Evolutionary conservation across 2,329 filamentous ascomycete species (phyloP).

Genomic region (Colletotrichum lupini): DNA sequence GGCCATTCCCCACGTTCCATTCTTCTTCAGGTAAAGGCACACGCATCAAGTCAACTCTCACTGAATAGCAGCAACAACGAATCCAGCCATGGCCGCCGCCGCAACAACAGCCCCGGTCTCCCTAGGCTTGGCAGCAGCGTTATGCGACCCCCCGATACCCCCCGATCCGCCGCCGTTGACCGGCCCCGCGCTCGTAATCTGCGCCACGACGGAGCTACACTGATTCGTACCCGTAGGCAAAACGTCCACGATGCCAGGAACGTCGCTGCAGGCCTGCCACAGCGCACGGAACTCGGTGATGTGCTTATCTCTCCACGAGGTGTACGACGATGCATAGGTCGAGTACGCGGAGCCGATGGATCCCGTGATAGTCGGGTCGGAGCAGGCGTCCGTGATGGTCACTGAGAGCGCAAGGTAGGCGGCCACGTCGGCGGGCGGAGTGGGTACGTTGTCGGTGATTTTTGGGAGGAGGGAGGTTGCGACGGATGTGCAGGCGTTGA

Average conservation of each 20-base stretch:
- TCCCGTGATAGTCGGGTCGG: constrained; percentile 42
- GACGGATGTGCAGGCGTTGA: constrained; percentile 33
- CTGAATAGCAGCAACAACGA: constrained; percentile 22
- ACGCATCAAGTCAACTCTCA: background rate
- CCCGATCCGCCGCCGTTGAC: constrained; percentile 5
- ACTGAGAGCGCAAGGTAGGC: constrained; percentile 38
- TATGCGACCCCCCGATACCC: background rate
- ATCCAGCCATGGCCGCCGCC: constrained; percentile 19
- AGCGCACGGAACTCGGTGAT: constrained; percentile 37
- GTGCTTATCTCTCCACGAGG: constrained; percentile 40
- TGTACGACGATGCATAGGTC: constrained; percentile 37
- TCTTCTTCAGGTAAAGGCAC: no score
- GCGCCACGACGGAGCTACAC: constrained; percentile 31
- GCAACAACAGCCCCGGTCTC: constrained; percentile 25
- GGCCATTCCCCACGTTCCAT: background rate
- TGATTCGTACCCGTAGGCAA: constrained; percentile 17
- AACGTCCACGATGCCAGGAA: constrained; percentile 36
- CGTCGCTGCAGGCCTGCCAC: constrained; percentile 43
- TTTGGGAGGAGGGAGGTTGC: constrained; percentile 36
- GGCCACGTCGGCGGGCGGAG: constrained; percentile 33
- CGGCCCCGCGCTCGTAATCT: constrained; percentile 28
- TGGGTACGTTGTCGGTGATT: constrained; percentile 39
- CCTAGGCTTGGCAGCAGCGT: constrained; percentile 13
- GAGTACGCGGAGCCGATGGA: constrained; percentile 41
- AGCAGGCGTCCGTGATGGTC: constrained; percentile 39